Evolutionary conservation across 441 rosid species (phyloP).

Genomic region (Daphne laureola): DNA sequence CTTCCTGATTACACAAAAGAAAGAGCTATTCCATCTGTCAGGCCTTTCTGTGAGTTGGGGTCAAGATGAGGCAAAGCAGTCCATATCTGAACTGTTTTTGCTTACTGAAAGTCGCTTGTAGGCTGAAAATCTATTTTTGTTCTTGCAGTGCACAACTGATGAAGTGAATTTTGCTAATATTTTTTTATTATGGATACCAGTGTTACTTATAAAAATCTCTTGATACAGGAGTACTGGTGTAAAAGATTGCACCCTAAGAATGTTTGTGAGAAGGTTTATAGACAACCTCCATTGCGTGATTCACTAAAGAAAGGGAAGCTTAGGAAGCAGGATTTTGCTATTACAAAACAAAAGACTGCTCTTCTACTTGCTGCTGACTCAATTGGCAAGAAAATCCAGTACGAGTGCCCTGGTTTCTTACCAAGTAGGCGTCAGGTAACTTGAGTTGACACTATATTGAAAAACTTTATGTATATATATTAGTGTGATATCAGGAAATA

Average conservation of each 20-base stretch:
- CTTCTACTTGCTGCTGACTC: constrained; percentile 80
- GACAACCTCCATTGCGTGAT: constrained; percentile 90
- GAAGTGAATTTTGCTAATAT: no score
- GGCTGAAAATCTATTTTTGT: no score
- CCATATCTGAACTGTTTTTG: no score
- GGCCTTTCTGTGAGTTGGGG: no score
- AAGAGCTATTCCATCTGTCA: no score
- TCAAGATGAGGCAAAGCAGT: no score
- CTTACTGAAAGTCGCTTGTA: no score
- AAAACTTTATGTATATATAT: no score
- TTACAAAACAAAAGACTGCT: constrained; percentile 71
- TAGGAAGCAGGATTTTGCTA: constrained; percentile 78
- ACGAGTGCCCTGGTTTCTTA: constrained; percentile 84
- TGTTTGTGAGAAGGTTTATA: constrained; percentile 93
- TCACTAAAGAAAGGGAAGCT: constrained; percentile 85
- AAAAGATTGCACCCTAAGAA: constrained; percentile 93
- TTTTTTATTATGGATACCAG: no score
- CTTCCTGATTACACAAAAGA: no score
- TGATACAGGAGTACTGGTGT: constrained; percentile 93
- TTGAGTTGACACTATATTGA: constrained; percentile 1
- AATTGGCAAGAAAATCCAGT: constrained; percentile 91
- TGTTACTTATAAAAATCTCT: not conserved
- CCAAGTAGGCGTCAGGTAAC: constrained; percentile 88
- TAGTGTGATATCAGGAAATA: not conserved
- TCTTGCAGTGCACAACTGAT: no score